Evolutionary conservation across 345 rosid genomes (phyloP), one percentile per base, ranked within the genome.

Genomic region (Linum usitatissimum): DNA sequence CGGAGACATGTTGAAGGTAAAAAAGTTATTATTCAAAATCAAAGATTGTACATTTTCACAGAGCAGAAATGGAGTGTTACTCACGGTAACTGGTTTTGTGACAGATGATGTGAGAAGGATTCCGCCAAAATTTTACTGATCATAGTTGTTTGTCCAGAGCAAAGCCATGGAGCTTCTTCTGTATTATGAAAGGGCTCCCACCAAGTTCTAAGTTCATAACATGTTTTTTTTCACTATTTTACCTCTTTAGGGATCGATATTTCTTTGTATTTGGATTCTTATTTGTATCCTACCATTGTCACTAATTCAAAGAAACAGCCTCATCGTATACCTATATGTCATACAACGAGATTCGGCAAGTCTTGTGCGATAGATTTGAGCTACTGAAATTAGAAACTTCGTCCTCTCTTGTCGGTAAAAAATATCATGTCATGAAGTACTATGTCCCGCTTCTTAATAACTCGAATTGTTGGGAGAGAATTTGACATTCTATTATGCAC

Each of bases 1-100:
- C 55, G 95, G 98, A 18, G 98, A 92, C 61, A 64, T 89, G 56
- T 84, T 92, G 71, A 80, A 89, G 90, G 94, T 83, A 38, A 66
- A 23, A 1, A 39, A 53, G 56, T 53, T 39, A 15, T 19, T 10
- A 36, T 36, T 45, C 51, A 45, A 3, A 10, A 10, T 45, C 51
- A 23, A 0, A 23, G 28, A 23, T 23, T 4, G 38, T 45, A 2
- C 51, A 45, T 10, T 45, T 45, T 7, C 14, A 45, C 0, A 0
- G 51, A 3, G 38, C 38, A 34, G 0, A 34, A 45, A 9, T 45
- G 51, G 15, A 45, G 15, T 7, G 2, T 45, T 45, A 45, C 17
- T 45, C 13, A 45, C 15, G 51, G 51, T 45, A 10, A 6, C 17
- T 9, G 15, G 4, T 45, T 45, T 10, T 45, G 14, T 45, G 3